Base-by-base conservation (phyloP, 352 stramenopile genomes). In the Pythium plurisporium region DNA sequence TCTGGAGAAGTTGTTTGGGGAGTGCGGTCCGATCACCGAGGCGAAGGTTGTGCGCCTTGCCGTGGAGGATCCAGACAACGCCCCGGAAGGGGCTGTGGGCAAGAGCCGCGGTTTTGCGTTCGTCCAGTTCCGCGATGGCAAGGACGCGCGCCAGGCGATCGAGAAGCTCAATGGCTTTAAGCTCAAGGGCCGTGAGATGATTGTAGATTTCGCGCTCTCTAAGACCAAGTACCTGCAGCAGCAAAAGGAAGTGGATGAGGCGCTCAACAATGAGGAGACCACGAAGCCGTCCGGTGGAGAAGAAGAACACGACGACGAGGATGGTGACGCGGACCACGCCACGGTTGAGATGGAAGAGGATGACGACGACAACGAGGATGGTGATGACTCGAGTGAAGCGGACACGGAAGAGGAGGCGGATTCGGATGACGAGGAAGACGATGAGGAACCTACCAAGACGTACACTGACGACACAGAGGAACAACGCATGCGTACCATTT, bases 61-160 rank as follows among this genome's bases (percentile, higher is more conserved):
- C 20, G 60, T 86, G n/a, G 77, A 89, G 38, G 64, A 82, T 20
- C 29, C 67, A 14, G 68, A 68, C 11, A 65, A 64, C 15, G 65
- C 60, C 11, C 62, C 54, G 5, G 40, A 74, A 12, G 65, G 62
- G n/a, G 61, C 68, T 0, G 47, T 90, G 29, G 82, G 80, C 22
- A 79, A 80, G 33, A 91, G 79, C 29, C 82, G 84, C 36, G 84
- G 84, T 17, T 94, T 94, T 58, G 84, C 79, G 15, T 94, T 94
- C 50, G 84, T 94, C 40, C 84, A 94, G 56, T 94, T 79, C 53
- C 79, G 72, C 6, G 83, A 89, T 42, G 62, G 79, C 29, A 62
- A 65, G 25, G 84, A 89, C 43, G 81, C 82, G 25, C 74, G 73
- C 31, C 31, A 55, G 19, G 81, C 84, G n/a, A 79, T 91, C 33